Evolutionary conservation across 2,329 filamentous ascomycete genomes (phyloP).

Genomic region (Botrytis cinerea): DNA sequence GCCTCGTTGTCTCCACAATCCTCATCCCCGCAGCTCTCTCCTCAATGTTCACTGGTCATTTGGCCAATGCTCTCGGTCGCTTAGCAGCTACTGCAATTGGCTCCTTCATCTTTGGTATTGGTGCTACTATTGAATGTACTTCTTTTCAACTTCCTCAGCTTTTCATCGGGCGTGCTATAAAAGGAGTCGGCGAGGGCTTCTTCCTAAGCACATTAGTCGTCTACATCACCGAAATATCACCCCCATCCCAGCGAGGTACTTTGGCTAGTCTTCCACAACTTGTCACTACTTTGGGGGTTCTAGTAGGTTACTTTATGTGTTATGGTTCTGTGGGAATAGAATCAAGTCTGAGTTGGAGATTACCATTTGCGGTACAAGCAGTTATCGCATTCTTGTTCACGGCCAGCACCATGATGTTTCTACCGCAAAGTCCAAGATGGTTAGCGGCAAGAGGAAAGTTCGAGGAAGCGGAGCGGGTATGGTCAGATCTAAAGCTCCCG

Average conservation of each 20-base stretch:
- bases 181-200: constrained; percentile 60
- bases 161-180: constrained; percentile 55
- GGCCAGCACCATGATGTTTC: constrained; percentile 43
- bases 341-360: constrained; percentile 55
- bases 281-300: constrained; percentile 52
- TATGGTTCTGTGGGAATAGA: constrained; percentile 54
- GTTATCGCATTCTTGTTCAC: constrained; percentile 46
- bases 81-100: constrained; percentile 52
- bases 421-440: constrained; percentile 62
- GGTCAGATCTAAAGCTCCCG: constrained; percentile 35
- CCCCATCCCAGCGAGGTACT: constrained; percentile 50
- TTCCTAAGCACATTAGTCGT: constrained; percentile 59
- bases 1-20: constrained; percentile 60
- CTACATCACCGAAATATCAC: constrained; percentile 63
- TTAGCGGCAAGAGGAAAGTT: constrained; percentile 51
- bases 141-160: constrained; percentile 53
- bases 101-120: constrained; percentile 53
- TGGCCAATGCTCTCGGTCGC: constrained; percentile 55
- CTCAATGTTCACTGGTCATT: constrained; percentile 57
- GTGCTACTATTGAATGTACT: constrained; percentile 54
- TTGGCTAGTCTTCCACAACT: constrained; percentile 57
- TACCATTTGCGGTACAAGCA: constrained; percentile 55
- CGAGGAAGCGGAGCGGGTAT: constrained; percentile 49
- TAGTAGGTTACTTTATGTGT: constrained; percentile 60
- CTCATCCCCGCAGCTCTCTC: constrained; percentile 58